Evolutionary conservation across 139 green algal species (phyloP).

Genomic region (Monoraphidium neglectum): DNA sequence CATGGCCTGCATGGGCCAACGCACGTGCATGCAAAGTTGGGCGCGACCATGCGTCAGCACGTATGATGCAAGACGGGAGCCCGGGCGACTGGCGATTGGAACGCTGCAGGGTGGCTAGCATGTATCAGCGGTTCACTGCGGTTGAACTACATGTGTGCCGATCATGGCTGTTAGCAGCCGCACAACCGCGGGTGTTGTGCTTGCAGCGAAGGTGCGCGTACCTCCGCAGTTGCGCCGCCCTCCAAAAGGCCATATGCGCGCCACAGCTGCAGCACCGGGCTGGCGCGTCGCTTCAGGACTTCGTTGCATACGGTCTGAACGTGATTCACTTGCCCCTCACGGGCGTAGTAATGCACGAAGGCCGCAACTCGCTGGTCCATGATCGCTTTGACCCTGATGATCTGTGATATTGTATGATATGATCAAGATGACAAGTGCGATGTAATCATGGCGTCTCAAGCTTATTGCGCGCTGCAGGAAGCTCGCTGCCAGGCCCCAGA

Average conservation of each 20-base stretch:
- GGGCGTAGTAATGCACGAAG: conserved; percentile 59
- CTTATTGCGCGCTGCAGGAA: too few species aligned
- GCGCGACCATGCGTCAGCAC: not conserved
- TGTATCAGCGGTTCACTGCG: too few species aligned
- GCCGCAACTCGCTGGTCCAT: conserved; percentile 38
- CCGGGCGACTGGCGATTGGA: too few species aligned
- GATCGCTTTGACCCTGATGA: not conserved
- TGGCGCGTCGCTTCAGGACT: conserved; percentile 47
- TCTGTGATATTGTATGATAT: too few species aligned
- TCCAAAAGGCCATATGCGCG: conserved; percentile 56
- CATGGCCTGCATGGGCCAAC: conserved; percentile 44
- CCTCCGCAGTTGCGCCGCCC: conserved; percentile 55
- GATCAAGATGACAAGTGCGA: too few species aligned
- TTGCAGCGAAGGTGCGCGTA: not conserved
- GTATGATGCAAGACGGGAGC: too few species aligned
- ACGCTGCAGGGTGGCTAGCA: too few species aligned
- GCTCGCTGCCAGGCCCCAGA: too few species aligned
- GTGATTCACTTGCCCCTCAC: conserved; percentile 56
- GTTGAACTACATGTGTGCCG: too few species aligned
- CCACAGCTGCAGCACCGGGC: conserved; percentile 60
- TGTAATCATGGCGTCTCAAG: too few species aligned
- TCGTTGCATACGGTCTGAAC: conserved; percentile 67
- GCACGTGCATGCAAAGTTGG: not conserved
- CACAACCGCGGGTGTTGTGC: not conserved
- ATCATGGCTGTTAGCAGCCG: too few species aligned